These are phyloP conservation scores for Fusarium chuoi DNA, from an alignment of 2,329 filamentous ascomycete genomes.

Conservation along the genomic window DNA sequence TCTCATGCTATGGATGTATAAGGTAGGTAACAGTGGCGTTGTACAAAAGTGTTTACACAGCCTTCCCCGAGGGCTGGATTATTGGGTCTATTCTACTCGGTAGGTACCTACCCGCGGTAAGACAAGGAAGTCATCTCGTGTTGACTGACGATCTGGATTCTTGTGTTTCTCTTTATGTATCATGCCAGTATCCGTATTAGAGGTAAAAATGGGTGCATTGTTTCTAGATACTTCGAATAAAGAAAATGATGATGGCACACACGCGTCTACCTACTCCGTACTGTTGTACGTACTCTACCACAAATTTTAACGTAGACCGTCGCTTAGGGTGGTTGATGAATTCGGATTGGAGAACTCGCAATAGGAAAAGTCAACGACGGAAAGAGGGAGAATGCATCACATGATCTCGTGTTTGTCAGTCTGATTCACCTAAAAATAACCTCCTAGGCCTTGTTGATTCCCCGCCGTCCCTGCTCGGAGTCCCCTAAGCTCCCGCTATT, in stretches of 20 bases:
- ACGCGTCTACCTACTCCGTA: not conserved
- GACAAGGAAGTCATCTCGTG: constrained; percentile 2
- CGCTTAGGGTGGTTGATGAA: not conserved
- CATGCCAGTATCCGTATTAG: not conserved
- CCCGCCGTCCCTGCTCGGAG: constrained; percentile 14
- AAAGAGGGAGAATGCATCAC: constrained; percentile 30
- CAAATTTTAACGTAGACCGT: not conserved
- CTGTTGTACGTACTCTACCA: not conserved
- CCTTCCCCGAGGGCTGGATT: not conserved
- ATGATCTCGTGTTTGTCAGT: constrained; percentile 46
- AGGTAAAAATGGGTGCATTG: not conserved
- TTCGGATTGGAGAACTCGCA: constrained; percentile 8
- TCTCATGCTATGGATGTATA: not conserved
- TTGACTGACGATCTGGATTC: not conserved
- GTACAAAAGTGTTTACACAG: not conserved
- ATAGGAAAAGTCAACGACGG: constrained; percentile 16
- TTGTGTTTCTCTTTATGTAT: not conserved
- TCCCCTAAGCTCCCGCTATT: constrained; percentile 31
- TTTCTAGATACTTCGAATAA: not conserved
- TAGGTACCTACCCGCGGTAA: not conserved
- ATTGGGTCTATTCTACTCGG: not conserved
- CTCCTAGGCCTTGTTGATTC: not conserved
- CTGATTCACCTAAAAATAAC: constrained; percentile 41
- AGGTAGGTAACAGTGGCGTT: not conserved
- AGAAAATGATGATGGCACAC: not conserved